Evolutionary conservation across 495 filamentous ascomycete species (phyloP).

Genomic region (Hypoxylon fragiforme): DNA sequence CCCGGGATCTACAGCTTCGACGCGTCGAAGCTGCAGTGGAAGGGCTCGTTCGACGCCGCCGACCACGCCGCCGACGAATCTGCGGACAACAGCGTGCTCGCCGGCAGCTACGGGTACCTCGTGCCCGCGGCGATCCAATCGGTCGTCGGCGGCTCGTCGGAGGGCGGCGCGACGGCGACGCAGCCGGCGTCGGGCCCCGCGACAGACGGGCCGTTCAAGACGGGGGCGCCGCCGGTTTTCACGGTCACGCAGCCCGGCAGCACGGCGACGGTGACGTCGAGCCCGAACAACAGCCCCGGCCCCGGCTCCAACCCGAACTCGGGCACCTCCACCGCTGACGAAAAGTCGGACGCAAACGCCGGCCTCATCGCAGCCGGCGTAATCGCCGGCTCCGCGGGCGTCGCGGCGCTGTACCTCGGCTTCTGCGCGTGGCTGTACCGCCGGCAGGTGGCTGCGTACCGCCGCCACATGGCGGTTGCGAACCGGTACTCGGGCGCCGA

Average conservation of each 20-base stretch:
- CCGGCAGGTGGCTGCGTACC: constrained; percentile 63
- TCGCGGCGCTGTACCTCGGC: constrained; percentile 64
- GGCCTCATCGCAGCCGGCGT: constrained; percentile 66
- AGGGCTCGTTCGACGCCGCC: constrained; percentile 60
- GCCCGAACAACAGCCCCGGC: constrained; percentile 28
- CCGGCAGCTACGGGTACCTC: constrained; percentile 62
- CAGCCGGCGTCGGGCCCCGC: constrained; percentile 62
- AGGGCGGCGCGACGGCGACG: constrained; percentile 68
- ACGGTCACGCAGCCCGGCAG: constrained; percentile 63
- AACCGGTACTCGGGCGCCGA: constrained; percentile 41
- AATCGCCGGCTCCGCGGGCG: constrained; percentile 61
- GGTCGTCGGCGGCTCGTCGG: constrained; percentile 63
- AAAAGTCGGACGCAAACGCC: constrained; percentile 45
- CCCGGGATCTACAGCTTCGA: constrained; percentile 74
- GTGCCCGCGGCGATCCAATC: constrained; percentile 64
- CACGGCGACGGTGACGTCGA: constrained; percentile 59
- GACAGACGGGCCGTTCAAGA: constrained; percentile 68
- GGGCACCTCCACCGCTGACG: not conserved
- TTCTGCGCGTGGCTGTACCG: constrained; percentile 75
- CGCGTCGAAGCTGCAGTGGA: constrained; percentile 62
- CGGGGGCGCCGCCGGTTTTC: constrained; percentile 65
- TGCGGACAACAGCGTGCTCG: constrained; percentile 52
- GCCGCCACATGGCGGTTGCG: constrained; percentile 63
- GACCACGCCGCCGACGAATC: constrained; percentile 41
- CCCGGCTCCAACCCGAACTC: constrained; percentile 15